These are phyloP conservation scores for Hyphopichia burtonii DNA, from an alignment of 1,139 yeast species.

Conservation along the genomic window DNA sequence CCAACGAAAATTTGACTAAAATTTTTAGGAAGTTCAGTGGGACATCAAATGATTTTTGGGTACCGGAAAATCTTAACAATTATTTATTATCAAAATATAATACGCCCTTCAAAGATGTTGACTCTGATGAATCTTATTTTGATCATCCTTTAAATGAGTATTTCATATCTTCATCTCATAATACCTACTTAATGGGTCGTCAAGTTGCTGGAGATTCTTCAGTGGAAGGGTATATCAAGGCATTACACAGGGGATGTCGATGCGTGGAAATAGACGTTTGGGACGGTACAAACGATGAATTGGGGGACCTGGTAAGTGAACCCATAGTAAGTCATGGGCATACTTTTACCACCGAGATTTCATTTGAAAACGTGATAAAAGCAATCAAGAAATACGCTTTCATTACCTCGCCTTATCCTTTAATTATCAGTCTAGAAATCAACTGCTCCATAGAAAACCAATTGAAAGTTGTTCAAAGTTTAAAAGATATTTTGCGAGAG, in stretches of 20 bases:
- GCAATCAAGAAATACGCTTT: constrained; percentile 84
- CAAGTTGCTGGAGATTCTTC: constrained; percentile 93
- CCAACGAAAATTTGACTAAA: constrained; percentile 24
- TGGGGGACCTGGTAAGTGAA: constrained; percentile 36
- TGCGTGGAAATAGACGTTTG: constrained; percentile 93
- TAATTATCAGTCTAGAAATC: constrained; percentile 83
- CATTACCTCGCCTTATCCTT: constrained; percentile 76
- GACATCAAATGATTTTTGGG: constrained; percentile 29
- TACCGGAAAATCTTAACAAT: constrained; percentile 51
- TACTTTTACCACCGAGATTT: constrained; percentile 73
- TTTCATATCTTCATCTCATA: constrained; percentile 89
- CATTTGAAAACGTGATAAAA: constrained; percentile 65
- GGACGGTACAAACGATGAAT: constrained; percentile 60
- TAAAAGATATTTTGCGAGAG: constrained; percentile 61
- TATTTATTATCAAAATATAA: constrained; percentile 50
- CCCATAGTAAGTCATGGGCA: constrained; percentile 93
- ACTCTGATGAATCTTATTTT: constrained; percentile 41
- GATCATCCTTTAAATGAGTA: constrained; percentile 79
- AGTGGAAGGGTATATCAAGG: constrained; percentile 86
- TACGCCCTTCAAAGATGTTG: constrained; percentile 25
- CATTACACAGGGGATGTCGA: constrained; percentile 86
- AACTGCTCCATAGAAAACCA: constrained; percentile 74
- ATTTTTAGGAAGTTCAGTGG: constrained; percentile 48
- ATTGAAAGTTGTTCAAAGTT: constrained; percentile 46
- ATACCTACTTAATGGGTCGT: constrained; percentile 84